These are phyloP conservation scores for Yamadazyma kanchanaburiensis DNA, from an alignment of 1,139 yeast species.

Conservation along the genomic window DNA sequence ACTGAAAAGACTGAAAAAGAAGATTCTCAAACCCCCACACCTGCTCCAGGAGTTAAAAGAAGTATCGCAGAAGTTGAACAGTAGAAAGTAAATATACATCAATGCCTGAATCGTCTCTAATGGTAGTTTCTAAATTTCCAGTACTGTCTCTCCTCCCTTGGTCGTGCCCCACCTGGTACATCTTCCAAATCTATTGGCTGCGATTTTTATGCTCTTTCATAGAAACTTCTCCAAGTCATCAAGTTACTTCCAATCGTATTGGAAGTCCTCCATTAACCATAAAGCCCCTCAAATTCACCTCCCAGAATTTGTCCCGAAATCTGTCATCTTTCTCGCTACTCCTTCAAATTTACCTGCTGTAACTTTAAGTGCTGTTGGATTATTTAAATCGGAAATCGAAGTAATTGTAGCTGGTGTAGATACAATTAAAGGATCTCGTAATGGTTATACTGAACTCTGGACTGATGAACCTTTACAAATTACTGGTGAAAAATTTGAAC, in stretches of 20 bases:
- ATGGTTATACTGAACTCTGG: slow-evolving; percentile 52
- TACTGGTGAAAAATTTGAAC: slow-evolving; percentile 22
- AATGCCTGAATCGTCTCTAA: no score
- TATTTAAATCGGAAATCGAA: slow-evolving; percentile 30
- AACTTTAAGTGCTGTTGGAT: slow-evolving; percentile 28
- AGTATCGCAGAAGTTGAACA: slow-evolving; percentile 13
- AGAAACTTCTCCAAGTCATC: slow-evolving; percentile 6
- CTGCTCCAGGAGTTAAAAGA: slow-evolving; percentile 8
- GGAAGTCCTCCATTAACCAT: slow-evolving; percentile 20
- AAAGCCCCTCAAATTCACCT: background rate
- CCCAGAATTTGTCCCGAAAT: slow-evolving; percentile 17
- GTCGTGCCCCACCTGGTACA: no score
- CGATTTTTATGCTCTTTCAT: no score
- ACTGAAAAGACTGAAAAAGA: slow-evolving; percentile 11
- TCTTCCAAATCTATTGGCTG: no score
- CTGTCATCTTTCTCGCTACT: slow-evolving; percentile 38
- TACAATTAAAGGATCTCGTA: slow-evolving; percentile 37
- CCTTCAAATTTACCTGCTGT: slow-evolving; percentile 36
- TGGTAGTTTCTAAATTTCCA: no score
- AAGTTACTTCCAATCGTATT: background rate
- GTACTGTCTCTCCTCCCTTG: no score
- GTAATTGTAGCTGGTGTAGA: slow-evolving; percentile 50
- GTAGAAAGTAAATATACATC: background rate
- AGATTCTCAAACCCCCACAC: slow-evolving; percentile 1
- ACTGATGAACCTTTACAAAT: slow-evolving; percentile 24